Evolutionary conservation across 805 yeast genomes (phyloP).

Genomic region (Sungouiella thailandica): DNA sequence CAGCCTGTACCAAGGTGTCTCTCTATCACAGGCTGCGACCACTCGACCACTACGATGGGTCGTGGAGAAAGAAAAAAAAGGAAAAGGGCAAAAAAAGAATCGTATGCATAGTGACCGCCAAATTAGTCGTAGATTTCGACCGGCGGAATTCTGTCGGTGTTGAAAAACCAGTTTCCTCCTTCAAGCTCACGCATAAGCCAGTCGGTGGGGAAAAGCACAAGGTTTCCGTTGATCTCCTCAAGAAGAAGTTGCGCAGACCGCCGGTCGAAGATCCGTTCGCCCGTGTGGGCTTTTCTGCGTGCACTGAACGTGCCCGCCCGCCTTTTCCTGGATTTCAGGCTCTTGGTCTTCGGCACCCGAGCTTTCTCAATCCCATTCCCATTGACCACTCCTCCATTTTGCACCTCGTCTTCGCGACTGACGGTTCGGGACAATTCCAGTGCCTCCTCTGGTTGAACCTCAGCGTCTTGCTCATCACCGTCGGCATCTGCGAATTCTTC

Average conservation of each 20-base stretch:
- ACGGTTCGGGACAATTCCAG: background rate
- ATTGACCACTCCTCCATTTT: too few species aligned
- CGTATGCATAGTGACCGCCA: too few species aligned
- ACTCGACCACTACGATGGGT: too few species aligned
- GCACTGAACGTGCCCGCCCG: slow-evolving; percentile 35
- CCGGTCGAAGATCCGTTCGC: slow-evolving; percentile 58
- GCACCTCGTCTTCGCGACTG: background rate
- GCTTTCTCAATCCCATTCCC: too few species aligned
- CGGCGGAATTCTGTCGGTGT: slow-evolving; percentile 90
- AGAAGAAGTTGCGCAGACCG: slow-evolving; percentile 73
- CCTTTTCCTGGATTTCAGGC: slow-evolving; percentile 15
- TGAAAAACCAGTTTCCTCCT: slow-evolving; percentile 92
- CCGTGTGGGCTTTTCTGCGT: slow-evolving; percentile 29
- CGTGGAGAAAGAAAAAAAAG: too few species aligned
- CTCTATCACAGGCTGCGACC: too few species aligned
- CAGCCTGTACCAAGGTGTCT: too few species aligned
- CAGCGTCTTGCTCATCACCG: background rate
- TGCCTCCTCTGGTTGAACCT: background rate
- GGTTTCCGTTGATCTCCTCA: slow-evolving; percentile 72
- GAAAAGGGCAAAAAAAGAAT: too few species aligned
- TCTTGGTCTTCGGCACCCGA: slow-evolving; percentile 11
- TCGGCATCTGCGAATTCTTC: background rate
- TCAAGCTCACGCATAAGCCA: slow-evolving; percentile 89
- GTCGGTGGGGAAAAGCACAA: slow-evolving; percentile 87
- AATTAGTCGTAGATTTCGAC: slow-evolving; percentile 66